phyloP scores from a whole-genome alignment of 345 rosid genomes.

The Stellera chamaejasme region DNA sequence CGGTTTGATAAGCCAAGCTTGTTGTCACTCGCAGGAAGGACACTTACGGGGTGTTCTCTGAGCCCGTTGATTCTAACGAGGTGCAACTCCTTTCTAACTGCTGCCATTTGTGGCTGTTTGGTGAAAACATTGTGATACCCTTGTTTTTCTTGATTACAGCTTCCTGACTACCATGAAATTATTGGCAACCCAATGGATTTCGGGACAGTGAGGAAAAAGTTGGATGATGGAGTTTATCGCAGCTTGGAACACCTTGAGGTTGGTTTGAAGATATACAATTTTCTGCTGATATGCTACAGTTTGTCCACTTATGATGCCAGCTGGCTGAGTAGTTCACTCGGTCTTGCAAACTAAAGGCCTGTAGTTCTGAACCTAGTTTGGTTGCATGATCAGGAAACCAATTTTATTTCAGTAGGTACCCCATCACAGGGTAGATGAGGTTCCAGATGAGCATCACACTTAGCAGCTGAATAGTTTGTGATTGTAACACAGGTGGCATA shows the following conservation, averaged over 20 bases:
- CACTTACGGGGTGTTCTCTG: conserved; percentile 89
- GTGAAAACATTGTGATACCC: neutral
- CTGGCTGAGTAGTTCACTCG: too few species aligned
- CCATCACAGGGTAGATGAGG: too few species aligned
- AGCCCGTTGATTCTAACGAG: conserved; percentile 90
- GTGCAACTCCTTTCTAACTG: conserved; percentile 23
- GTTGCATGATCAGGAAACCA: too few species aligned
- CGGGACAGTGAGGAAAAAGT: conserved; percentile 63
- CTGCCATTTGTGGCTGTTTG: conserved; percentile 2
- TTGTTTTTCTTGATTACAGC: conserved; percentile 39
- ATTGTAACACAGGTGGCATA: too few species aligned
- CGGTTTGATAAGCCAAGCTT: too few species aligned
- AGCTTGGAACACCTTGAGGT: conserved; percentile 92
- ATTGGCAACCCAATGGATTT: conserved; percentile 88
- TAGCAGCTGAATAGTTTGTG: too few species aligned
- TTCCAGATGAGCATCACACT: too few species aligned
- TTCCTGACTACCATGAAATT: conserved; percentile 92
- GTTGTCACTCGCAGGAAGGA: conserved; percentile 59
- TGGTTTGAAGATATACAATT: conserved; percentile 9
- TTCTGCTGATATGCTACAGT: neutral
- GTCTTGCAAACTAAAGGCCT: too few species aligned
- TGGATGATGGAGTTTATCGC: conserved; percentile 51
- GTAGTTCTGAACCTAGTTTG: too few species aligned
- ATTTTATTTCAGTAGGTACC: too few species aligned
- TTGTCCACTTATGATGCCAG: too few species aligned